Conservation (phyloP, 495 filamentous ascomycete species). For the Bombardia bombarda region DNA sequence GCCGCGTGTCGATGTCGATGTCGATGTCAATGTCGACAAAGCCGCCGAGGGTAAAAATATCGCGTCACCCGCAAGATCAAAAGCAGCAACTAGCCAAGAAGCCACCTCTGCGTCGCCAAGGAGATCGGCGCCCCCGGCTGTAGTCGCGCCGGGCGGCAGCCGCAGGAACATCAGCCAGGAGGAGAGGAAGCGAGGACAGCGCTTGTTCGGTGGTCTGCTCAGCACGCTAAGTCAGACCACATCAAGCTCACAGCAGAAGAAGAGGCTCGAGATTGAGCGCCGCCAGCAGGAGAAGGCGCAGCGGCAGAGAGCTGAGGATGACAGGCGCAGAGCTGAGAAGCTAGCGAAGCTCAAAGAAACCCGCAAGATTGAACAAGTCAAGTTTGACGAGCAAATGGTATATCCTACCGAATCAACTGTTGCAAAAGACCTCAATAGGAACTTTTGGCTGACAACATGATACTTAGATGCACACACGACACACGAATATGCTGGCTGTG, state of each 20-base stretch:
- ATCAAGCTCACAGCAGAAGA: constrained; percentile 57
- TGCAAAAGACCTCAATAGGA: too few relatives aligned
- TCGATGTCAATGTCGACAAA: not conserved
- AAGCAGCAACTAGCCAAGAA: too few relatives aligned
- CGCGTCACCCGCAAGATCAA: too few relatives aligned
- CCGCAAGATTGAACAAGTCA: constrained; percentile 61
- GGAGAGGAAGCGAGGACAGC: constrained; percentile 78
- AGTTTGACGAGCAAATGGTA: constrained; percentile 75
- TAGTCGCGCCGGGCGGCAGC: not conserved
- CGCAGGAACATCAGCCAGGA: constrained; percentile 50
- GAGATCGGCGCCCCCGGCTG: too few relatives aligned
- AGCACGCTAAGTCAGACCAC: constrained; percentile 79
- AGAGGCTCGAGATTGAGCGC: constrained; percentile 81
- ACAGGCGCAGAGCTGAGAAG: constrained; percentile 54
- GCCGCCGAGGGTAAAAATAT: constrained; percentile 10
- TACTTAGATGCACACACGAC: constrained; percentile 68
- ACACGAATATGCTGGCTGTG: constrained; percentile 61
- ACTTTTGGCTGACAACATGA: too few relatives aligned
- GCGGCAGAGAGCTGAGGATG: constrained; percentile 57
- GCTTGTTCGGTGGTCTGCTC: constrained; percentile 83
- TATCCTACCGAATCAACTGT: too few relatives aligned
- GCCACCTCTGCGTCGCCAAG: too few relatives aligned
- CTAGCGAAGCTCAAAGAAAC: constrained; percentile 50
- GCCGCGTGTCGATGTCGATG: not conserved
- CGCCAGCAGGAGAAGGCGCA: constrained; percentile 79